Conservation (phyloP, 768 basidiomycete genomes). For the Rhodotorula taiwanensis region DNA sequence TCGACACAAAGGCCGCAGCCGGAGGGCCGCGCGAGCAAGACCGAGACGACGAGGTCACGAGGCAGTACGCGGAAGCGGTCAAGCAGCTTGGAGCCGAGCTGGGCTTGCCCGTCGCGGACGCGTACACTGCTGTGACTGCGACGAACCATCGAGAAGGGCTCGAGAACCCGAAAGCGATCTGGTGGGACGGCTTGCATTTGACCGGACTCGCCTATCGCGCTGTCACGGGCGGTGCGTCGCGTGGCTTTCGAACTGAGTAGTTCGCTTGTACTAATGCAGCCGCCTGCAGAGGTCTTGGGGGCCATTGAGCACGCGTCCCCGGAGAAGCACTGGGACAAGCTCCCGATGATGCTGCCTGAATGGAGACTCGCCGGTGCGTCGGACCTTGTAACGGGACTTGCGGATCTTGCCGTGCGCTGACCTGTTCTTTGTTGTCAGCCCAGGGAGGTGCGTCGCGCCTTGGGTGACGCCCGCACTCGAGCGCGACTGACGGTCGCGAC, state of each 20-base stretch:
- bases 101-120: constrained; percentile 14
- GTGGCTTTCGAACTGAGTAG: neutral
- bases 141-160: neutral
- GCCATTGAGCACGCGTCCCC: constrained; percentile 18
- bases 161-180: constrained; percentile 2
- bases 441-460: neutral
- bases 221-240: constrained; percentile 17
- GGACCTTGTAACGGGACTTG: no score
- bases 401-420: neutral
- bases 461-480: neutral
- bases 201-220: constrained; percentile 7
- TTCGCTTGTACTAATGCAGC: neutral
- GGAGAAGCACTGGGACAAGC: constrained; percentile 19
- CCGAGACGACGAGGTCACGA: constrained; percentile 12
- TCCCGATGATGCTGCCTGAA: constrained; percentile 24
- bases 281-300: constrained; percentile 6
- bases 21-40: constrained; percentile 5
- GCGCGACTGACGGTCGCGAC: neutral
- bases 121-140: neutral
- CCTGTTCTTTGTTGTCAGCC: neutral
- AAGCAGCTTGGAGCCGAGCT: constrained; percentile 4
- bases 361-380: constrained; percentile 24
- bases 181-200: constrained; percentile 33
- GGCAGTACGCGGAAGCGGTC: constrained; percentile 22
- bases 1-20: neutral